Base-by-base conservation (phyloP, 768 basidiomycete genomes). In the Epithele typhae region DNA sequence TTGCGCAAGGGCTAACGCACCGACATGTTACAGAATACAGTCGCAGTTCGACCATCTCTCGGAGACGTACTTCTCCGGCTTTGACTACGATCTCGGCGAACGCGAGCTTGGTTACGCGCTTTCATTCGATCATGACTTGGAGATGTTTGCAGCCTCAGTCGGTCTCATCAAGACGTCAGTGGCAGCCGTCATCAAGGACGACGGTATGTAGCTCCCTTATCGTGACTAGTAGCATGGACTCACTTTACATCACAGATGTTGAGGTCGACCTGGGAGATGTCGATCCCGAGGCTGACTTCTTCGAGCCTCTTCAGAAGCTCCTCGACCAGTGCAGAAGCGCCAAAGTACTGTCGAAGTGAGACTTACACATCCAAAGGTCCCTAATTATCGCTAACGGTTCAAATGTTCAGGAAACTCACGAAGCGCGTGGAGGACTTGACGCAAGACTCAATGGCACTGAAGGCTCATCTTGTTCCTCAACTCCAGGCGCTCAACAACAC, bases 41-140 rank as follows among this genome's bases (percentile, higher is more conserved):
- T 84, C 88, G 0, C 92, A 96, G 62, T 92, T 95, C 54, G 91
- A 95, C 46, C 94, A 97, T 62, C 75, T 97, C 3, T 82, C 87
- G 1, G 90, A 92, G 57, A 82, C 87, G 1, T 88, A 93, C 64
- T 92, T 98, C 59, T 74, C 73, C 45, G 81, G 78, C 15, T 86
- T 83, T 53, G 85, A 90, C n/a, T 78, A 83, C 42, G 96, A 97
- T 63, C 66, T 95, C 21, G 92, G 84, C 10, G 95, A 98, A 67
- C 79, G 87, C 19, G 92, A 96, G 64, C 72, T 95, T 24, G 90
- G 88, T 1, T 84, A 88, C 59, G 79, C 86, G 1, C 67, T 82
- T 21, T 78, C 85, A 10, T 83, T 95, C 53, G 95, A 99, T 59
- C 78, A 82, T 53, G 96, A 99, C 64, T 73, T 98, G 7, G 95